phyloP scores from a whole-genome alignment of 768 basidiomycete genomes.

The Suillus hirtellus region DNA sequence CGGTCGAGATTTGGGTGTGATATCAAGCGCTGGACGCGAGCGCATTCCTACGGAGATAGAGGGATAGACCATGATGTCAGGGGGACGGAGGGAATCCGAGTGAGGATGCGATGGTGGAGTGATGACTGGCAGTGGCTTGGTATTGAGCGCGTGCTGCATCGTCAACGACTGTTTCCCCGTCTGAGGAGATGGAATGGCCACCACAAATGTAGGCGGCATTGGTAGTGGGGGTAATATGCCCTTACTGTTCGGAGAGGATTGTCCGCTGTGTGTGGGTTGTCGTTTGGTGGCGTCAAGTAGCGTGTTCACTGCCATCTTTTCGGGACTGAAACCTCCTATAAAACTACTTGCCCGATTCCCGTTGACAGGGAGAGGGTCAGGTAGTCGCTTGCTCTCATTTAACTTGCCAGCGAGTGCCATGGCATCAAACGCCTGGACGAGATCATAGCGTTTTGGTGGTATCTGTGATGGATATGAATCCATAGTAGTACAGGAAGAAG shows the following conservation, averaged over 20 bases:
- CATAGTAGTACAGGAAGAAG: neutral
- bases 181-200: conserved; percentile 41
- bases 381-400: conserved; percentile 18
- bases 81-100: conserved; percentile 31
- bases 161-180: conserved; percentile 33
- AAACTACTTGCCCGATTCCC: conserved; percentile 30
- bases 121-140: conserved; percentile 18
- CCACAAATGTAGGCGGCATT: conserved; percentile 27
- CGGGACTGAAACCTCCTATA: conserved; percentile 49
- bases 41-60: conserved; percentile 11
- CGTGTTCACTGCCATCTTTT: conserved; percentile 12
- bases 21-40: conserved; percentile 16
- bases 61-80: conserved; percentile 6
- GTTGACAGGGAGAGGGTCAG: conserved; percentile 12
- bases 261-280: conserved; percentile 11
- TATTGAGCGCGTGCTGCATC: conserved; percentile 36
- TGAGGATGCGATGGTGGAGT: conserved; percentile 32
- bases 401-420: conserved; percentile 31
- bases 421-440: conserved; percentile 35
- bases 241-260: conserved; percentile 14
- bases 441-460: conserved; percentile 22
- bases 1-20: conserved; percentile 20
- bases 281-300: conserved; percentile 14
- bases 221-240: conserved; percentile 24
- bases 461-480: conserved; percentile 13